Percentiles rank a stretch among this genome's conserved stretches.
Conservation (phyloP, 148 eudicot genomes). For the Spergularia bocconei region DNA sequence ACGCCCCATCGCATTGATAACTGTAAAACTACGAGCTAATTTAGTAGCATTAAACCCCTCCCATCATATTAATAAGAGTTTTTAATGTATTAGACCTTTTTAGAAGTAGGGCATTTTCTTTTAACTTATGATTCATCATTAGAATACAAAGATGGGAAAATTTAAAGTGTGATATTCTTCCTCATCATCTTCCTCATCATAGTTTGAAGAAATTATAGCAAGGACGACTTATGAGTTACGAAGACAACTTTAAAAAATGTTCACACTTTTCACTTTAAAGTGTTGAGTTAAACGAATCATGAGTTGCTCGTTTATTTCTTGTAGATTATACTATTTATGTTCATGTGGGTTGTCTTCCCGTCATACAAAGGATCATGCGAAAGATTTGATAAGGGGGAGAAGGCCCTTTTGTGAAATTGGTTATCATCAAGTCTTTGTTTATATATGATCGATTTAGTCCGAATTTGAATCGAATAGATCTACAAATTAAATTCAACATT, state of each 20-base stretch:
- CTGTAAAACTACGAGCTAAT: too few species aligned
- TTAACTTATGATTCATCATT: neutral
- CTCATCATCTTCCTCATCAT: neutral
- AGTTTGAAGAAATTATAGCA: neutral
- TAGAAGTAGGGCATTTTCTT: neutral
- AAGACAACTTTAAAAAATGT: neutral
- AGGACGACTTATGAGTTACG: neutral
- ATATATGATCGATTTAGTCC: too few species aligned
- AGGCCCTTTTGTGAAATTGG: too few species aligned
- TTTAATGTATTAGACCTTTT: too few species aligned
- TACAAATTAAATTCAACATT: too few species aligned
- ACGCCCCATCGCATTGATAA: too few species aligned
- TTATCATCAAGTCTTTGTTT: too few species aligned
- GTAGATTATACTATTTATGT: neutral
- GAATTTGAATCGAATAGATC: too few species aligned
- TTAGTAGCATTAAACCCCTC: too few species aligned
- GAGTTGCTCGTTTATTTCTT: slow-evolving; percentile 6
- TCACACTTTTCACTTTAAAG: slow-evolving; percentile 2
- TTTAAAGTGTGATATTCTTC: neutral
- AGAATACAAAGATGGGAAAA: neutral
- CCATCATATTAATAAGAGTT: too few species aligned
- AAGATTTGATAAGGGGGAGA: neutral
- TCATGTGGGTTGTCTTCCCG: neutral
- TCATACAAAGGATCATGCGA: neutral
- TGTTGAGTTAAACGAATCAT: neutral